phyloP scores from a whole-genome alignment of 179 eudicot species.

The Spinacia oleracea region DNA sequence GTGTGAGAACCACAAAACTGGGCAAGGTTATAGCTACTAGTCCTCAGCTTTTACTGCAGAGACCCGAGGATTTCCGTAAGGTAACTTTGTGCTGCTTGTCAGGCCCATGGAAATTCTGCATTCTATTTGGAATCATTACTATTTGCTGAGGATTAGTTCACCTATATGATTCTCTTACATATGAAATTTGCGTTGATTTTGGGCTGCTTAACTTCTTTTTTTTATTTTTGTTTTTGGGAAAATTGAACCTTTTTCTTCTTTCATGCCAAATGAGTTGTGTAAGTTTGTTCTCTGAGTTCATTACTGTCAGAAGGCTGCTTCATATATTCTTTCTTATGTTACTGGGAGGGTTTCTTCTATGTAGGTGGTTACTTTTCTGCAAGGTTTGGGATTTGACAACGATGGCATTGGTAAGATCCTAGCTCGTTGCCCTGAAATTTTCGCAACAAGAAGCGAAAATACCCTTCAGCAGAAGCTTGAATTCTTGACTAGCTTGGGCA shows the following conservation, averaged over 20 bases:
- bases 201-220: neutral
- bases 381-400: conserved; percentile 60
- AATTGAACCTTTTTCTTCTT: neutral
- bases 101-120: neutral
- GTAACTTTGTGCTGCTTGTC: conserved; percentile 29
- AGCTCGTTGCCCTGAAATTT: conserved; percentile 78
- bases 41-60: conserved; percentile 74
- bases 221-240: neutral
- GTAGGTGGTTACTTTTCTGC: conserved; percentile 71
- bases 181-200: neutral
- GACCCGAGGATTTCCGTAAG: conserved; percentile 64
- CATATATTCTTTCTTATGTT: neutral
- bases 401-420: conserved; percentile 50
- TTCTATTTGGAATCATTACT: neutral
- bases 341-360: conserved; percentile 5
- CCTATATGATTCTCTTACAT: neutral
- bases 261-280: neutral
- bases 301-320: neutral
- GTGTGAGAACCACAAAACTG: conserved; percentile 47
- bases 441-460: conserved; percentile 50
- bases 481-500: conserved; percentile 56
- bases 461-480: conserved; percentile 64
- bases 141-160: neutral
- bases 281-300: no score
- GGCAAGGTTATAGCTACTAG: conserved; percentile 67